Base-by-base conservation (phyloP, 2,329 filamentous ascomycete genomes). In the Trichoderma atrobrunneum region DNA sequence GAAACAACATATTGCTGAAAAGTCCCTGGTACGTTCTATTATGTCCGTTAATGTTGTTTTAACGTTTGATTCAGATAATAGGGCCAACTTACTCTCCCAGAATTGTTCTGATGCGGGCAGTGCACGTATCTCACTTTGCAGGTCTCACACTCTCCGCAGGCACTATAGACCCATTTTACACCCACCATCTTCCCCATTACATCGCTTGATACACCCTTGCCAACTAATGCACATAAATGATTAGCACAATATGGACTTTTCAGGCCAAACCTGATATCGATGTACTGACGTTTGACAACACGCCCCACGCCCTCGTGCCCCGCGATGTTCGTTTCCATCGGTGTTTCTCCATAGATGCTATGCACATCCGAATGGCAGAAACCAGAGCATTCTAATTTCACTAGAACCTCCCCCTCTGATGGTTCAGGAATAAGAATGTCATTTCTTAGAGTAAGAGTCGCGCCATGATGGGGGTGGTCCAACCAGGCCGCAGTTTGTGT, bases 351-450 rank as follows among this genome's bases (percentile, higher is more conserved):
- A 36, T 61, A 54, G 36, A 71, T 71, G 24, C 60, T 71, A 7
- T 71, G 48, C 7, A 71, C 69, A 65, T 71, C 60, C 10, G 69
- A 71, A 56, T 71, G 69, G 48, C 69, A 71, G 12, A 71, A 56
- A 4, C 69, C 69, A 26, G 57, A 56, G 26, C 60, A 71, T 26
- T 66, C 69, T 36, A 71, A n/a, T 39, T 63, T 61, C 26, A 71
- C 69, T 8, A 71, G 34, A 32, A 71, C 69, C 32, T 71, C 60
- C 34, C 60, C 48, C 14, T 61, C 57, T 39, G 21, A 56, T 51
- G 69, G 69, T 7, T 65, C 60, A 51, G 69, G 69, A 36, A 71
- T 63, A 14, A 48, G 61, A 18, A 71, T 36, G 63, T 71, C 69
- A 48, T 71, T 28, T 59, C 61, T 65, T 10, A 71, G 48, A 32